phyloP scores from a whole-genome alignment of 208 protist species.

The Tritrichomonas foetus region DNA sequence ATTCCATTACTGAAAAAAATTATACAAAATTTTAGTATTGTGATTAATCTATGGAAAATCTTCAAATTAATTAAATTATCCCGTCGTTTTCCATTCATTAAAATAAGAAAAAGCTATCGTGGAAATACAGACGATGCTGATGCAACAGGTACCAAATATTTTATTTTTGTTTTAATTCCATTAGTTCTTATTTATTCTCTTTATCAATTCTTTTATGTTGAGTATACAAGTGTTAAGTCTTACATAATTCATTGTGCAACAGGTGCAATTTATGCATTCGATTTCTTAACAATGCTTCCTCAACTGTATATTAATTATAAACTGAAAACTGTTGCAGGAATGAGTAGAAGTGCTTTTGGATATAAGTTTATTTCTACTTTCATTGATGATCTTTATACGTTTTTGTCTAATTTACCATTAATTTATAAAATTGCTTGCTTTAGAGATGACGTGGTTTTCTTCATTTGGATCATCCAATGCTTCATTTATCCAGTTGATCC shows the following conservation, averaged over 20 bases:
- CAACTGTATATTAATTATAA: constrained; percentile 35
- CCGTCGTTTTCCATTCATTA: neutral
- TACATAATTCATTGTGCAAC: neutral
- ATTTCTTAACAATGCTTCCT: neutral
- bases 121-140: neutral
- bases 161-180: neutral
- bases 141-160: neutral
- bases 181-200: neutral
- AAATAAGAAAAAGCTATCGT: neutral
- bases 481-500: neutral
- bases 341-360: neutral
- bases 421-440: constrained; percentile 33
- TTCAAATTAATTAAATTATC: neutral
- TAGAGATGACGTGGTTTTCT: constrained; percentile 41
- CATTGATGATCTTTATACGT: constrained; percentile 13
- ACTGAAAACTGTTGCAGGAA: constrained; percentile 11
- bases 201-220: neutral
- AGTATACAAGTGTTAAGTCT: neutral
- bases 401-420: constrained; percentile 18
- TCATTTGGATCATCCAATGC: constrained; percentile 7
- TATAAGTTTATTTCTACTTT: constrained; percentile 33
- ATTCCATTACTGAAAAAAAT: neutral
- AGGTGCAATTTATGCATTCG: neutral
- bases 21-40: neutral
- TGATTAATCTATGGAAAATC: neutral